A percentile compares a stretch with the other conserved stretches of the same genome.
Conservation (phyloP, 2,329 filamentous ascomycete genomes). For the Paramyrothecium sp. region DNA sequence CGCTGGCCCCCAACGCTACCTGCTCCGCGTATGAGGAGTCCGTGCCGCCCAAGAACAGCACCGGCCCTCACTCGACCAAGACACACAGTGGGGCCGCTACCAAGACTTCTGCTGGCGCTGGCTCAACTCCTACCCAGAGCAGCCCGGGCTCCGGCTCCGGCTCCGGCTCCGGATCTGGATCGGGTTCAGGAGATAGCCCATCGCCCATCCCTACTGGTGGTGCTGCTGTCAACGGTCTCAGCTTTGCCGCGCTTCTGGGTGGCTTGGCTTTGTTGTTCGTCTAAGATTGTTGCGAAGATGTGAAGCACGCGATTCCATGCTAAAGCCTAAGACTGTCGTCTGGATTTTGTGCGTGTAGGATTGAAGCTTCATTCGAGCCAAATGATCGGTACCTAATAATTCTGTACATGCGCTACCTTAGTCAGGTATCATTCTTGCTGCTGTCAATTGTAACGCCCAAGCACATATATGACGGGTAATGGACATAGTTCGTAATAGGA, state of each 20-base stretch:
- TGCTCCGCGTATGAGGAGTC: constrained; percentile 43
- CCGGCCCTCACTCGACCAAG: constrained; percentile 12
- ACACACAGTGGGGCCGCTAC: constrained; percentile 8
- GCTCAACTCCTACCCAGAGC: constrained; percentile 7
- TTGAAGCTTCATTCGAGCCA: too few species aligned
- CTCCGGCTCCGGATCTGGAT: not conserved
- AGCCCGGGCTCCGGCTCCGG: constrained; percentile 6
- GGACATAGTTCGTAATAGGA: too few species aligned
- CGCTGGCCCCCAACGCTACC: constrained; percentile 39
- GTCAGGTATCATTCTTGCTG: too few species aligned
- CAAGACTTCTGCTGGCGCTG: constrained; percentile 1
- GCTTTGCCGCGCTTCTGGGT: constrained; percentile 21
- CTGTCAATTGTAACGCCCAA: too few species aligned
- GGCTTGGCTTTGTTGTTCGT: constrained; percentile 13
- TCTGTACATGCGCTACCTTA: too few species aligned
- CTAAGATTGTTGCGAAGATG: too few species aligned
- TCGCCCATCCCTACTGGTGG: constrained; percentile 15
- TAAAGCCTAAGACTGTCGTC: too few species aligned
- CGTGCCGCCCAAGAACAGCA: constrained; percentile 13
- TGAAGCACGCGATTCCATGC: too few species aligned
- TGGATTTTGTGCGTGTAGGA: too few species aligned
- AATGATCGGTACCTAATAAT: too few species aligned
- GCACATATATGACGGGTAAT: too few species aligned
- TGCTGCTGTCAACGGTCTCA: constrained; percentile 21
- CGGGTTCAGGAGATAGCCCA: not conserved